Percentiles rank a stretch among this genome's conserved stretches.
Evolutionary conservation across 805 yeast species (phyloP).

Genomic region (Metschnikowia drakensbergensis): DNA sequence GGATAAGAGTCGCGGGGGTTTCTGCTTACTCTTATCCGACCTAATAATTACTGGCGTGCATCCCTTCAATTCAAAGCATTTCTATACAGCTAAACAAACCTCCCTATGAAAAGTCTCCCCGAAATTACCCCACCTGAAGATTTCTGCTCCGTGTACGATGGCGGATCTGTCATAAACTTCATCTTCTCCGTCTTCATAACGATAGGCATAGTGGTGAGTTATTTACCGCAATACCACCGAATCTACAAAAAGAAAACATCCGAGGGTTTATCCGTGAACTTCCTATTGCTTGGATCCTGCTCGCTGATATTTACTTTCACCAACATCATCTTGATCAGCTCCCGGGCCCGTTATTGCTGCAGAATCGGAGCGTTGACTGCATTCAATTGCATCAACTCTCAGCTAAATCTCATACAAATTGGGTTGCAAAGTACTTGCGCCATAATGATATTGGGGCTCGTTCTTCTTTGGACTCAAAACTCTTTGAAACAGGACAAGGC

Average conservation of each 20-base stretch:
- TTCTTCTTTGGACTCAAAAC: slow-evolving; percentile 44
- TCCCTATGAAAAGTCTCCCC: neutral
- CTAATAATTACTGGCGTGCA: neutral
- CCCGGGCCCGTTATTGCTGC: slow-evolving; percentile 64
- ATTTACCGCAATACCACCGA: slow-evolving; percentile 69
- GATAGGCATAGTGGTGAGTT: slow-evolving; percentile 64
- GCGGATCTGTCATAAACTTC: slow-evolving; percentile 51
- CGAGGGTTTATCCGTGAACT: slow-evolving; percentile 75
- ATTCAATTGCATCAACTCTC: slow-evolving; percentile 64
- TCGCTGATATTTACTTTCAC: slow-evolving; percentile 66
- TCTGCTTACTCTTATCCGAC: neutral
- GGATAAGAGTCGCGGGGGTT: neutral
- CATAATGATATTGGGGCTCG: slow-evolving; percentile 51
- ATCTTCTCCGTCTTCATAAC: slow-evolving; percentile 51
- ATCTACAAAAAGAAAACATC: slow-evolving; percentile 57
- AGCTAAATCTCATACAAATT: slow-evolving; percentile 64
- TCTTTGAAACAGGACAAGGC: slow-evolving; percentile 44
- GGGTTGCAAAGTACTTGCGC: slow-evolving; percentile 61
- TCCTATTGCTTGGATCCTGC: slow-evolving; percentile 63
- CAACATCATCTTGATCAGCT: slow-evolving; percentile 60
- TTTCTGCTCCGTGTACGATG: slow-evolving; percentile 41
- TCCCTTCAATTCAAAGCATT: neutral
- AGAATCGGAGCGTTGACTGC: slow-evolving; percentile 34
- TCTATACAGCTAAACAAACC: neutral
- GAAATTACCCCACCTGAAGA: slow-evolving; percentile 10